A percentile compares a stretch with the other conserved stretches of the same genome.
Evolutionary conservation across 164 flowering plant species (phyloP).

Genomic region (Saururus chinensis): DNA sequence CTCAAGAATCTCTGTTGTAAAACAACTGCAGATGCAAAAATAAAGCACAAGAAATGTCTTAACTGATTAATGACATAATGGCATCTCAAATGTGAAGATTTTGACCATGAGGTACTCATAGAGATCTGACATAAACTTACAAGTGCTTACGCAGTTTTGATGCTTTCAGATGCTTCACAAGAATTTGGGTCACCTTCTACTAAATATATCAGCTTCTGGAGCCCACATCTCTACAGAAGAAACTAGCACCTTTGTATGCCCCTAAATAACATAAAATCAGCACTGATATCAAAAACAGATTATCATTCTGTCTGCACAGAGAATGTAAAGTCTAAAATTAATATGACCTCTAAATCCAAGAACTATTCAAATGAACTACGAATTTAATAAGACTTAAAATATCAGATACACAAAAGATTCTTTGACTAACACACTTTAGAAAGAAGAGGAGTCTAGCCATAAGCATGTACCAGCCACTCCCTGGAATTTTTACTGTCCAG

Average conservation of each 20-base stretch:
- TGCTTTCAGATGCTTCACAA: constrained; percentile 84
- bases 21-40: constrained; percentile 45
- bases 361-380: too few relatives aligned
- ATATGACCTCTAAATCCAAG: too few relatives aligned
- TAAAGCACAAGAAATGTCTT: background rate
- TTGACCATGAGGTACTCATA: background rate
- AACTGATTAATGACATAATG: background rate
- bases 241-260: background rate
- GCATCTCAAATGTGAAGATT: background rate
- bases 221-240: constrained; percentile 68
- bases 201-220: constrained; percentile 76
- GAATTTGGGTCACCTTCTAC: constrained; percentile 93
- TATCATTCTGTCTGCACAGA: too few relatives aligned
- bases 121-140: background rate
- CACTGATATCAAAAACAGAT: too few relatives aligned
- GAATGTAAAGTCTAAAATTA: too few relatives aligned
- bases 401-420: too few relatives aligned
- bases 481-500: too few relatives aligned
- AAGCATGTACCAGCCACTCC: too few relatives aligned
- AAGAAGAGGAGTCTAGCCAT: too few relatives aligned
- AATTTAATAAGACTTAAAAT: too few relatives aligned
- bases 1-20: constrained; percentile 97
- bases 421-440: too few relatives aligned
- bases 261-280: too few relatives aligned
- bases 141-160: constrained; percentile 91